Conservation (phyloP, 768 basidiomycete species). For the Amanita brunnescens region DNA sequence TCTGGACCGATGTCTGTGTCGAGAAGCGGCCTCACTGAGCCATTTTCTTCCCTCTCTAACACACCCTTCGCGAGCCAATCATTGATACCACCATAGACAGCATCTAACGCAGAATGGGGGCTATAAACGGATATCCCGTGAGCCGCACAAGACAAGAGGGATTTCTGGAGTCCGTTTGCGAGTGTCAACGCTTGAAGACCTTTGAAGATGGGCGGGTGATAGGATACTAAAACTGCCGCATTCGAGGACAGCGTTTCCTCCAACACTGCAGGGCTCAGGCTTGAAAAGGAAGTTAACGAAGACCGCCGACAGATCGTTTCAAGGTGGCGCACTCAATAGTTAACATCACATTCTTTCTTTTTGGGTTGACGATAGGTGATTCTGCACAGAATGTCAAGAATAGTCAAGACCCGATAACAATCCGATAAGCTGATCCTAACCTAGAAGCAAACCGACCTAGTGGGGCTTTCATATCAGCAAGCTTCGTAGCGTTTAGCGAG, state of each 20-base stretch:
- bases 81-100: constrained; percentile 78
- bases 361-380: constrained; percentile 40
- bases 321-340: constrained; percentile 57
- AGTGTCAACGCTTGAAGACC: constrained; percentile 71
- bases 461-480: constrained; percentile 7
- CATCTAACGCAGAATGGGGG: constrained; percentile 86
- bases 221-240: constrained; percentile 64
- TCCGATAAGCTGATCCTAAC: constrained; percentile 26
- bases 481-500: constrained; percentile 6
- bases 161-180: constrained; percentile 67
- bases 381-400: constrained; percentile 24
- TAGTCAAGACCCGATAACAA: neutral
- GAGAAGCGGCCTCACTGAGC: constrained; percentile 27
- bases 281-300: constrained; percentile 21
- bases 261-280: constrained; percentile 65
- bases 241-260: constrained; percentile 56
- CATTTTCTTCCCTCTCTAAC: constrained; percentile 28
- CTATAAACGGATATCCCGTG: constrained; percentile 80
- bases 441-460: constrained; percentile 69
- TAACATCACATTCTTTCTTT: constrained; percentile 44
- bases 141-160: constrained; percentile 72
- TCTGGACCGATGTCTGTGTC: constrained; percentile 19
- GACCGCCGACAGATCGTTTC: constrained; percentile 12
- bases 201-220: constrained; percentile 82
- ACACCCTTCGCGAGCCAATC: constrained; percentile 73